These are phyloP conservation scores for Geotrichum reessii DNA, from an alignment of 1,139 yeast species.

Conservation along the genomic window DNA sequence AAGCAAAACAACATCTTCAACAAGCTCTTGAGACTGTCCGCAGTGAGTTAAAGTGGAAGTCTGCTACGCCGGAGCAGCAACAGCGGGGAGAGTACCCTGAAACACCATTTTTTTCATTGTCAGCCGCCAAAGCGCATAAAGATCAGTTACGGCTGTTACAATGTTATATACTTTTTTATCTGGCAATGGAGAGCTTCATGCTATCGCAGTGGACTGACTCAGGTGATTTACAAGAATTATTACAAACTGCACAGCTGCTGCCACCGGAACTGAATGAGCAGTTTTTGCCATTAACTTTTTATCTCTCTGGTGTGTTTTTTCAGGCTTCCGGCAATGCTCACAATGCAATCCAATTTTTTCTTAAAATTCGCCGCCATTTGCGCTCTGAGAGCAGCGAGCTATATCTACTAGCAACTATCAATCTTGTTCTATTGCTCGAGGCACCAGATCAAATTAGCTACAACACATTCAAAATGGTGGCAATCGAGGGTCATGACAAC, in stretches of 20 bases:
- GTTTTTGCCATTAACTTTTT: conserved; percentile 18
- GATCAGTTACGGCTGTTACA: conserved; percentile 13
- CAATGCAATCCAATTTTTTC: conserved; percentile 19
- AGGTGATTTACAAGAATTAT: conserved; percentile 13
- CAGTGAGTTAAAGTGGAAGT: conserved; percentile 13
- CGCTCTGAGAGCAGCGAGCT: conserved; percentile 8
- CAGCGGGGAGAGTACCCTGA: conserved; percentile 1
- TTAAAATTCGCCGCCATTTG: conserved; percentile 15
- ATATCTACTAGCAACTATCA: conserved; percentile 17
- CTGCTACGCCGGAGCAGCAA: neutral
- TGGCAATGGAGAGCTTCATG: conserved; percentile 16
- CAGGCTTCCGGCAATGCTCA: conserved; percentile 19
- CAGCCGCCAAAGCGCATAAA: conserved; percentile 8
- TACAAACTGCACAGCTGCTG: conserved; percentile 13
- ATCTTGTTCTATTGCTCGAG: conserved; percentile 15
- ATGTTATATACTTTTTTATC: conserved; percentile 14
- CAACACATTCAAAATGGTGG: conserved; percentile 13
- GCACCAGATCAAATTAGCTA: conserved; percentile 15
- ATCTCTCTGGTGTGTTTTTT: conserved; percentile 19
- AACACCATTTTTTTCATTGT: conserved; percentile 14
- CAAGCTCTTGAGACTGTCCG: conserved; percentile 10
- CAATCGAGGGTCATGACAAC: conserved; percentile 2
- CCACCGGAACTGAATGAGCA: conserved; percentile 13
- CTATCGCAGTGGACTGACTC: conserved; percentile 16
- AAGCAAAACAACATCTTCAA: conserved; percentile 7